Conservation (phyloP, 768 basidiomycete genomes). For the Mrakia hoshinonis region DNA sequence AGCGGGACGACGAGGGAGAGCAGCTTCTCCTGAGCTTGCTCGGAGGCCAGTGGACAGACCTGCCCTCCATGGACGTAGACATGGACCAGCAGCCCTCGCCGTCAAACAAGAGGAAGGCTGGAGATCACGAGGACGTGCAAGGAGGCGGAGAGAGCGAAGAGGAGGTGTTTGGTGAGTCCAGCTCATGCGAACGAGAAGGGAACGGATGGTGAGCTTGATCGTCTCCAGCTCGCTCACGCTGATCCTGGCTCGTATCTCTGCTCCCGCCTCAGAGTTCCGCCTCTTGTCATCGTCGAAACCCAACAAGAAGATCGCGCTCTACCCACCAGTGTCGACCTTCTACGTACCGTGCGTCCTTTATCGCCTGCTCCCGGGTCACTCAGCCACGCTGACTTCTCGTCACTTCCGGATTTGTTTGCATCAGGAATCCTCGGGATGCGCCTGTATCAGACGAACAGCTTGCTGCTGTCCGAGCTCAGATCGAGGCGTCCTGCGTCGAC, state of each 20-base stretch:
- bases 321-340: background rate
- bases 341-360: background rate
- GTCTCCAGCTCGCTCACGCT: background rate
- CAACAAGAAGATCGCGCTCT: conserved; percentile 12
- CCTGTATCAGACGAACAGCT: background rate
- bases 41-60: background rate
- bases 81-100: background rate
- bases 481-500: background rate
- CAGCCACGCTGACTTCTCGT: background rate
- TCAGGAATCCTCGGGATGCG: background rate
- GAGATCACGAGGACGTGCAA: background rate
- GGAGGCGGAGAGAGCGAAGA: background rate
- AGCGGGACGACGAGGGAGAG: background rate
- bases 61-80: background rate
- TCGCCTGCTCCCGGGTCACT: background rate
- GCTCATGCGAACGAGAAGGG: background rate
- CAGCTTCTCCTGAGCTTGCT: conserved; percentile 4
- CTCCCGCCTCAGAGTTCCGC: background rate
- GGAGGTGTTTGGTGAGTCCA: conserved; percentile 1
- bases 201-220: background rate
- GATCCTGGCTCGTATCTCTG: background rate
- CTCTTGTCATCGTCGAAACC: background rate
- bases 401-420: background rate
- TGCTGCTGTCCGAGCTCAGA: background rate
- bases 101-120: background rate